Conservation (phyloP, 2,329 filamentous ascomycete species). For the Fusarium sp. region DNA sequence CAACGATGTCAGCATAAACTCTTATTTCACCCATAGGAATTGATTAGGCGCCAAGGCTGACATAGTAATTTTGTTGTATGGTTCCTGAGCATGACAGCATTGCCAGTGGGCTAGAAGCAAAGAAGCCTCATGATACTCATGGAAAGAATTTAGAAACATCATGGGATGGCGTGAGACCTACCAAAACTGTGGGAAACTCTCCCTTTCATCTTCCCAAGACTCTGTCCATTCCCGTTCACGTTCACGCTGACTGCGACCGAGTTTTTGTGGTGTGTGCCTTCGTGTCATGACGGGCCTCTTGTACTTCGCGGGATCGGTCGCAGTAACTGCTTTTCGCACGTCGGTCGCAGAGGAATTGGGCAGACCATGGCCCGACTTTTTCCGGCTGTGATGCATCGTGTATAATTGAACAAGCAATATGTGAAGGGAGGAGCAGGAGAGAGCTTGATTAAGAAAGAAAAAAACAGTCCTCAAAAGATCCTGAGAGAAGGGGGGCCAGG, state of each 20-base stretch:
- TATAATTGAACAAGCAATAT: slow-evolving; percentile 11
- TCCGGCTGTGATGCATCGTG: slow-evolving; percentile 67
- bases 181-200: slow-evolving; percentile 75
- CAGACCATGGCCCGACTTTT: slow-evolving; percentile 66
- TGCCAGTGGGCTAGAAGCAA: slow-evolving; percentile 32
- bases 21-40: neutral
- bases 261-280: slow-evolving; percentile 61
- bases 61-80: slow-evolving; percentile 17
- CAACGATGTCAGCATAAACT: slow-evolving; percentile 37
- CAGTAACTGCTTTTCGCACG: slow-evolving; percentile 62
- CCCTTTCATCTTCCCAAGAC: slow-evolving; percentile 67
- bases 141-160: slow-evolving; percentile 13
- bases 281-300: slow-evolving; percentile 61
- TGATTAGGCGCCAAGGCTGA: neutral
- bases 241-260: slow-evolving; percentile 63
- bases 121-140: slow-evolving; percentile 19
- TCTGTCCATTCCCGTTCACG: slow-evolving; percentile 64
- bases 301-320: slow-evolving; percentile 60
- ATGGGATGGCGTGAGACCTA: slow-evolving; percentile 55
- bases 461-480: slow-evolving; percentile 33
- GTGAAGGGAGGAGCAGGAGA: slow-evolving; percentile 16
- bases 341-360: slow-evolving; percentile 67
- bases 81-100: slow-evolving; percentile 34
- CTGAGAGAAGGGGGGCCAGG: slow-evolving; percentile 23
- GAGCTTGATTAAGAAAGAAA: slow-evolving; percentile 14